Base-by-base conservation (phyloP, 768 basidiomycete species). In the Kwoniella pini region DNA sequence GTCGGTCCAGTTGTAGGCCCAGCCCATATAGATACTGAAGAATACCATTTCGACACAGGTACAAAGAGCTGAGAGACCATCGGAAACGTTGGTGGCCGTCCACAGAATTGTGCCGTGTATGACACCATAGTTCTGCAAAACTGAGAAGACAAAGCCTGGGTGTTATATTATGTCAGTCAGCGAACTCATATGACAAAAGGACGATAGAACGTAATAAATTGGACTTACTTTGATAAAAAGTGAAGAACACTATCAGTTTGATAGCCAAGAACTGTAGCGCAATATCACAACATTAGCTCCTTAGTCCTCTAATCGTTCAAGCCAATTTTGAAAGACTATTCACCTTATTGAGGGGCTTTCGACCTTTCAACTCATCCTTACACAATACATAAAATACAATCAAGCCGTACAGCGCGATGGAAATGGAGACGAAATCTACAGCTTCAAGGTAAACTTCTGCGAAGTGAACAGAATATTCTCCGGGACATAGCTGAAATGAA, bases 371-470 rank as follows among this genome's bases (percentile, higher is more conserved):
- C 67, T 93, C 91, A 17, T 88, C 86, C 60, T 86, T 84, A 49
- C 86, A 90, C 43, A 95, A 81, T 21, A 84, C 86, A 72, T 94
- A 94, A 78, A 93, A 91, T 13, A 91, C 67, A 12, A 94, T 70
- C 60, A 96, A 81, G 7, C 91, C 93, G 69, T 95, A 94, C 2
- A 95, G 81, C 1, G 93, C 92, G 38, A 94, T 73, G 86, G 87
- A 88, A 72, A 94, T 93, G 65, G 88, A 90, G 62, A 87, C 81
- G 63, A 89, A 91, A 75, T 90, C 88, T 49, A 91, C 81, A 1
- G 81, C 82, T 62, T 86, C 67, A 40, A 74, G 62, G 43, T 76
- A 69, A 0, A 72, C 73, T 24, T 63, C 64, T 21, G 77, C 76
- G 40, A 63, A 77, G 50, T 71, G 50, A 36, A 63, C 24, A 1